These are phyloP conservation scores for Omphalea diandra DNA, from an alignment of 441 rosid species.

Conservation along the genomic window DNA sequence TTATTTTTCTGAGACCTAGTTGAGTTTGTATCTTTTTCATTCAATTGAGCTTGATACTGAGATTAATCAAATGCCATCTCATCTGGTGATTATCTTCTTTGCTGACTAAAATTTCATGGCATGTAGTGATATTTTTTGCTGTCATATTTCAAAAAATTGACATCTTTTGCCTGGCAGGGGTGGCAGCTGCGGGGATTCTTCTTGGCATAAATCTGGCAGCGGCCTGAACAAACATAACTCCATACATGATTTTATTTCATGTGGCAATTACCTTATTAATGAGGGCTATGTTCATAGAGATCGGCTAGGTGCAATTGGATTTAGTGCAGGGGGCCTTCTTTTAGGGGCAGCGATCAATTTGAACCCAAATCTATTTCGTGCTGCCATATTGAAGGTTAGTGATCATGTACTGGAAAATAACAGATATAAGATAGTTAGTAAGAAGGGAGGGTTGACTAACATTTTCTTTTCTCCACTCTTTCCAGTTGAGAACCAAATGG, in stretches of 20 bases:
- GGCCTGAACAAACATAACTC: slow-evolving; percentile 65
- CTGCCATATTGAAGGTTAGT: slow-evolving; percentile 76
- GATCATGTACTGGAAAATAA: not conserved
- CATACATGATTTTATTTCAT: slow-evolving; percentile 60
- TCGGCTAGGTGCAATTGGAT: slow-evolving; percentile 65
- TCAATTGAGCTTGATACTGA: not conserved
- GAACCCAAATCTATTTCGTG: slow-evolving; percentile 59
- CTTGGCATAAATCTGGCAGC: slow-evolving; percentile 84
- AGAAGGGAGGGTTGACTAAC: not conserved
- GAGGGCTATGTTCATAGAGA: slow-evolving; percentile 67
- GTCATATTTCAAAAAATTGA: not conserved
- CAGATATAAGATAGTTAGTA: not conserved
- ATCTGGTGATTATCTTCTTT: not conserved
- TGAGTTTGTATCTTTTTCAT: not conserved
- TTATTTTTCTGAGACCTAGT: not conserved
- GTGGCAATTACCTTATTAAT: slow-evolving; percentile 58
- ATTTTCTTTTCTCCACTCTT: not conserved
- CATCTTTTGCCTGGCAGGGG: slow-evolving; percentile 49
- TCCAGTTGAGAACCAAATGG: not conserved
- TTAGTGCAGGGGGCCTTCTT: slow-evolving; percentile 82
- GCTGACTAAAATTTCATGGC: not conserved
- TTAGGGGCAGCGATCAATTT: slow-evolving; percentile 74
- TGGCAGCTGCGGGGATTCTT: slow-evolving; percentile 59
- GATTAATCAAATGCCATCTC: not conserved
- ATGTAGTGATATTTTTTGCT: not conserved